phyloP scores from a whole-genome alignment of 192 early-diverging fungal genomes.

The Entomortierella chlamydospora region DNA sequence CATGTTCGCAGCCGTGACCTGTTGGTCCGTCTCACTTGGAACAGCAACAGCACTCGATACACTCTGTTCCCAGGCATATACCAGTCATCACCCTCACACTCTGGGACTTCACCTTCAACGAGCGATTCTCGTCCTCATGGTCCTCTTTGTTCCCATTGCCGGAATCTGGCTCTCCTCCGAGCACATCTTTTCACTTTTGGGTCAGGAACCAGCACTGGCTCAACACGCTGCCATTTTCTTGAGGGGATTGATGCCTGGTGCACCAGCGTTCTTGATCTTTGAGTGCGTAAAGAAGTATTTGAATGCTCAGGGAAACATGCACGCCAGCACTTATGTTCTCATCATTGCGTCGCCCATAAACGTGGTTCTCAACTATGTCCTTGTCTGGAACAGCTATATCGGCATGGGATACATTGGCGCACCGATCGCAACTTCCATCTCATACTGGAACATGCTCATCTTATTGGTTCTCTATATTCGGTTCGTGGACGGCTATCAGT shows the following conservation, averaged over 20 bases:
- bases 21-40: constrained; percentile 76
- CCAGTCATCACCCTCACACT: constrained; percentile 72
- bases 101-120: constrained; percentile 86
- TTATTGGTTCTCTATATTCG: constrained; percentile 74
- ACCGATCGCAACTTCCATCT: constrained; percentile 81
- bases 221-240: constrained; percentile 75
- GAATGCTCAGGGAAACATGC: constrained; percentile 91
- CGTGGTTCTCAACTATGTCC: constrained; percentile 75
- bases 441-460: constrained; percentile 79
- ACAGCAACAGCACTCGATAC: constrained; percentile 82
- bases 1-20: constrained; percentile 79
- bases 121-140: constrained; percentile 77
- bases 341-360: constrained; percentile 79
- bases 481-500: constrained; percentile 71
- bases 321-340: constrained; percentile 80
- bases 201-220: constrained; percentile 82
- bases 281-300: constrained; percentile 90
- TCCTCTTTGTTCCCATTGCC: constrained; percentile 78
- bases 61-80: constrained; percentile 78
- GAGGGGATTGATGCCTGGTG: constrained; percentile 75
- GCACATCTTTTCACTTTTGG: constrained; percentile 70
- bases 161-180: constrained; percentile 74
- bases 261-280: constrained; percentile 81
- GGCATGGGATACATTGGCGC: constrained; percentile 87
- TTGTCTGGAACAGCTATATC: constrained; percentile 81